These are phyloP conservation scores for Sambucus nigra DNA, from an alignment of 129 eudicot genomes.

Conservation along the genomic window DNA sequence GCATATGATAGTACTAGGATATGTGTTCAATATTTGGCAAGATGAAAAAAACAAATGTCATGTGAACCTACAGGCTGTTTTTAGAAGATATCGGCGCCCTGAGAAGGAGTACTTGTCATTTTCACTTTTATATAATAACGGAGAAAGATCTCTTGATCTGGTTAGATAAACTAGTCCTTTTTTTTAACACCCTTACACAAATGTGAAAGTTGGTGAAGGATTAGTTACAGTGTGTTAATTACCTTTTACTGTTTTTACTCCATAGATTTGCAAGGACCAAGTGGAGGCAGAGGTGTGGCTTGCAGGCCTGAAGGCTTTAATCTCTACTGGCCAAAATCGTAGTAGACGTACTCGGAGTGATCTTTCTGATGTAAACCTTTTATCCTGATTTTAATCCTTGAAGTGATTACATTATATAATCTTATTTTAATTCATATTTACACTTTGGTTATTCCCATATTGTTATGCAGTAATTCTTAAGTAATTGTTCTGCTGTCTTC, in stretches of 20 bases:
- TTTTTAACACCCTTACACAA: slow-evolving; percentile 3
- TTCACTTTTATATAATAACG: slow-evolving; percentile 65
- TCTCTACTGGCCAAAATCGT: slow-evolving; percentile 31
- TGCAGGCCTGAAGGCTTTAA: slow-evolving; percentile 58
- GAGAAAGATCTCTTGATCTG: slow-evolving; percentile 79
- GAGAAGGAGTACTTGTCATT: slow-evolving; percentile 85
- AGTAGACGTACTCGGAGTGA: slow-evolving; percentile 49
- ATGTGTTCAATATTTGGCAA: background rate
- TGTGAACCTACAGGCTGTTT: slow-evolving; percentile 40
- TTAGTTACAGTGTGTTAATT: slow-evolving; percentile 5
- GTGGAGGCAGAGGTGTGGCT: slow-evolving; percentile 68
- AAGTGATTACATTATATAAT: slow-evolving; percentile 1
- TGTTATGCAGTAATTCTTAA: background rate
- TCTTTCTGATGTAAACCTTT: slow-evolving; percentile 45
- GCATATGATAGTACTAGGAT: no score
- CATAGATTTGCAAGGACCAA: slow-evolving; percentile 70
- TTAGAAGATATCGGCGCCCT: slow-evolving; percentile 63
- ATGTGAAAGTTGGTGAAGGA: background rate
- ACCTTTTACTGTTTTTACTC: slow-evolving; percentile 10
- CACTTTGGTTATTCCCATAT: background rate
- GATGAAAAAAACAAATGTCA: no score
- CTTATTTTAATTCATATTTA: no score
- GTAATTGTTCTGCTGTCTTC: background rate
- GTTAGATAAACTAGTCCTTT: slow-evolving; percentile 26
- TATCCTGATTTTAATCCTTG: background rate